Evolutionary conservation across 2,329 filamentous ascomycete genomes (phyloP).

Genomic region (Sarocladiaceae sp.): DNA sequence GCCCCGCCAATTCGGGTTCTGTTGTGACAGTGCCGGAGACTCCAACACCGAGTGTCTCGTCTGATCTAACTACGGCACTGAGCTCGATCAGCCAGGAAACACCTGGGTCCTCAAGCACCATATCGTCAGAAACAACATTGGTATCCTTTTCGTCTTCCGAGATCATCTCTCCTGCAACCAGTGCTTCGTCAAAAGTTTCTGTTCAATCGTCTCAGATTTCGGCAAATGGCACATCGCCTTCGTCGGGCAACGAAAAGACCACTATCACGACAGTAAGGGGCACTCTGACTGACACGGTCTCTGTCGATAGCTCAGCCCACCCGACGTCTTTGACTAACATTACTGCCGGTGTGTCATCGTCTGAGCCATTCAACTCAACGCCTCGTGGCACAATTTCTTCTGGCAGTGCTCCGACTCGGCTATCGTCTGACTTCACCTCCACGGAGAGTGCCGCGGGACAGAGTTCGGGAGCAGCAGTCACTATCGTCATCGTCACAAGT

Average conservation of each 20-base stretch:
- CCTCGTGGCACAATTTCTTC: not conserved
- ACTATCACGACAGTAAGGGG: not conserved
- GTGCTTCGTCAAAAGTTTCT: too few species aligned
- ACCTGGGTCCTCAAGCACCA: too few species aligned
- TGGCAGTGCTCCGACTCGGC: not conserved
- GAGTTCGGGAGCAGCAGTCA: not conserved
- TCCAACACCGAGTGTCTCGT: not conserved
- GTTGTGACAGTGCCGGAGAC: not conserved
- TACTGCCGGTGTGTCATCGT: not conserved
- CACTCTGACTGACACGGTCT: slow-evolving; percentile 1
- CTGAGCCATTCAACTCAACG: not conserved
- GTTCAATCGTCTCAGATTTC: not conserved
- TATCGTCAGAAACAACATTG: too few species aligned
- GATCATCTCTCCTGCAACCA: too few species aligned
- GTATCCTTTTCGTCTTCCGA: too few species aligned
- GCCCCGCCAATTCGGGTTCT: not conserved
- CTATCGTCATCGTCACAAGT: not conserved
- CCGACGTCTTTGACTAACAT: not conserved
- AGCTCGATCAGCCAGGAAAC: too few species aligned
- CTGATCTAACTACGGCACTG: not conserved
- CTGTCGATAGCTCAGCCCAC: not conserved
- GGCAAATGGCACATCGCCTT: not conserved
- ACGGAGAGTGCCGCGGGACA: not conserved
- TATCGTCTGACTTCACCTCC: not conserved
- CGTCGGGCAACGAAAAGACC: not conserved